phyloP scores from a whole-genome alignment of 495 filamentous ascomycete genomes.

The Penicillium bialowiezense region DNA sequence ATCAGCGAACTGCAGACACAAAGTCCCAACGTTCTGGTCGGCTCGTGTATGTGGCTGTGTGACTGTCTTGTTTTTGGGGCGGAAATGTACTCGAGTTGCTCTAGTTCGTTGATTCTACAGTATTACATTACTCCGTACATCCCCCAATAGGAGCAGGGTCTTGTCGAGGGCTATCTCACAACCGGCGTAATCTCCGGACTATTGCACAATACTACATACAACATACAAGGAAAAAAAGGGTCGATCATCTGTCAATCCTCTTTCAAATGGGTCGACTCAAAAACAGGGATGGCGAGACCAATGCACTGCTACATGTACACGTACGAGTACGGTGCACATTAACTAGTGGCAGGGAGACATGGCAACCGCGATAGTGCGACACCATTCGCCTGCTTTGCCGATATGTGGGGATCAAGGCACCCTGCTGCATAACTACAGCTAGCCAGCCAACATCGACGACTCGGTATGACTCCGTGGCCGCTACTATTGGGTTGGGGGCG shows the following conservation, averaged over 20 bases:
- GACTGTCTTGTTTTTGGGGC: not conserved
- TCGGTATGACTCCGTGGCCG: too few relatives aligned
- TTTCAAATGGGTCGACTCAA: not conserved
- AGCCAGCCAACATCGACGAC: too few relatives aligned
- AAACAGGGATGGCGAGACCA: not conserved
- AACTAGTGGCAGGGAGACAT: not conserved
- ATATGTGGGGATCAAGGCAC: not conserved
- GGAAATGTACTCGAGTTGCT: not conserved
- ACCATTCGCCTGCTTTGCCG: not conserved
- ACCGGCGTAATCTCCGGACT: not conserved
- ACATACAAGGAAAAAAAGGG: too few relatives aligned
- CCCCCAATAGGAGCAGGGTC: too few relatives aligned
- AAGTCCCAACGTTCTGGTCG: constrained; percentile 1
- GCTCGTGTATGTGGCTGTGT: constrained; percentile 2
- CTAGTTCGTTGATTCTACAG: too few relatives aligned
- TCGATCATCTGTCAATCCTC: not conserved
- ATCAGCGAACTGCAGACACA: not conserved
- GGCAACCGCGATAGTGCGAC: not conserved
- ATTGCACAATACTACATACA: not conserved
- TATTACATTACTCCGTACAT: too few relatives aligned
- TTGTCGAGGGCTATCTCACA: not conserved
- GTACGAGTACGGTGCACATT: not conserved
- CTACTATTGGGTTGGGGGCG: too few relatives aligned
- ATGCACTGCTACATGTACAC: not conserved
- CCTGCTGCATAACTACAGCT: too few relatives aligned